A percentile compares a stretch with the other conserved stretches of the same genome.
These are phyloP conservation scores for Pyrenophora tritici-repentis DNA, from an alignment of 2,329 filamentous ascomycete species.

Conservation along the genomic window DNA sequence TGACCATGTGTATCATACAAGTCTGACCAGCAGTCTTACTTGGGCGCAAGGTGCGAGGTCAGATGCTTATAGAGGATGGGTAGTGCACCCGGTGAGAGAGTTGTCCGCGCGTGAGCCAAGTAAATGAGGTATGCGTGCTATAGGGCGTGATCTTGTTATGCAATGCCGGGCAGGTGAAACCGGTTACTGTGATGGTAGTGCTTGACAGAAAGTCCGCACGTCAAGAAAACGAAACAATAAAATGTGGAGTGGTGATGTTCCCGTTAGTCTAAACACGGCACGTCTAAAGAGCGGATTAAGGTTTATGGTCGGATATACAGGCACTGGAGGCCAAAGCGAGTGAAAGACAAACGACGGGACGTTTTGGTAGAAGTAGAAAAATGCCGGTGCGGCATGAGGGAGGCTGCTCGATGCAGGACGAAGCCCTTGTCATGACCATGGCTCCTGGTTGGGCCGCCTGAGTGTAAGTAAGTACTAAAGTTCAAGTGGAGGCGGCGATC, in stretches of 20 bases:
- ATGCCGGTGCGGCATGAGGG: conserved; percentile 33
- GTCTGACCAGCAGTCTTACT: conserved; percentile 8
- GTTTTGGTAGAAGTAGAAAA: conserved; percentile 30
- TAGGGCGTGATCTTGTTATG: conserved; percentile 9
- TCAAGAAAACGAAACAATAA: conserved; percentile 25
- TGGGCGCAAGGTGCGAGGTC: conserved; percentile 1
- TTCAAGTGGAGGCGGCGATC: conserved; percentile 32
- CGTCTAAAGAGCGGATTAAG: conserved; percentile 28
- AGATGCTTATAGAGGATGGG: not conserved
- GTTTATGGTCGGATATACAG: conserved; percentile 27
- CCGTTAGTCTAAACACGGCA: conserved; percentile 17
- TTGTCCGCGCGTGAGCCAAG: conserved; percentile 12
- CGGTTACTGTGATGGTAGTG: not conserved
- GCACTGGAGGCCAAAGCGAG: conserved; percentile 28
- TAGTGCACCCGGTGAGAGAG: conserved; percentile 11
- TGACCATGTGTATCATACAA: conserved; percentile 31
- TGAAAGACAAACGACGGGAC: conserved; percentile 31
- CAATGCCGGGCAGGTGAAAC: conserved; percentile 7
- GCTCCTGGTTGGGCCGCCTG: conserved; percentile 38
- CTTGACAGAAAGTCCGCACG: conserved; percentile 24
- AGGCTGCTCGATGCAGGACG: conserved; percentile 29
- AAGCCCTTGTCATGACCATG: conserved; percentile 30
- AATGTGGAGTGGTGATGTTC: conserved; percentile 14
- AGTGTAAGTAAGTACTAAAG: conserved; percentile 12
- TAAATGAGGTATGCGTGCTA: conserved; percentile 12